These are phyloP conservation scores for Russula ochroleuca DNA, from an alignment of 768 basidiomycete genomes.

Conservation along the genomic window DNA sequence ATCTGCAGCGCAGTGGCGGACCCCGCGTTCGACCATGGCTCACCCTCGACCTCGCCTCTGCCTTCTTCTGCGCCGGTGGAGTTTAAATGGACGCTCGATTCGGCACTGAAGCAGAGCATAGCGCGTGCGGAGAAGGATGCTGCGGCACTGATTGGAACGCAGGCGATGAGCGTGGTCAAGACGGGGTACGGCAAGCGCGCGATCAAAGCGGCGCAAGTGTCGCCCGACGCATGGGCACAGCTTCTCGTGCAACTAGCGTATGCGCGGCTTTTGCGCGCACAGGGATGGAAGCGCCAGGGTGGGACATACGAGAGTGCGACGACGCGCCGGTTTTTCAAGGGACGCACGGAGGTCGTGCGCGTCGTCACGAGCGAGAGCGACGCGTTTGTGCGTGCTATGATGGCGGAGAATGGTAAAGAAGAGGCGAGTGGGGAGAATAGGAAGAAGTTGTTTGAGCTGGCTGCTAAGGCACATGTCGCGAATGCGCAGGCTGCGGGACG, in stretches of 20 bases:
- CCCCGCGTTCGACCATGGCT: slow-evolving; percentile 61
- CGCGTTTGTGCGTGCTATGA: slow-evolving; percentile 74
- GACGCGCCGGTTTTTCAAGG: slow-evolving; percentile 83
- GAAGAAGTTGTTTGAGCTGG: slow-evolving; percentile 52
- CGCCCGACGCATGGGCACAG: slow-evolving; percentile 94
- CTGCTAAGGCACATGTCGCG: slow-evolving; percentile 58
- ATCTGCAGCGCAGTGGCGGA: slow-evolving; percentile 57
- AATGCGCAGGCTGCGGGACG: slow-evolving; percentile 63
- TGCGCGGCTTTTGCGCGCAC: slow-evolving; percentile 48
- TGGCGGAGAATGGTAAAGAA: slow-evolving; percentile 40
- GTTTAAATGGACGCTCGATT: slow-evolving; percentile 60
- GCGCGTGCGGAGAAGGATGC: slow-evolving; percentile 51
- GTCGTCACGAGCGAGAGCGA: slow-evolving; percentile 75
- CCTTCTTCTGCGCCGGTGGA: slow-evolving; percentile 41
- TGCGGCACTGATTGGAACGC: slow-evolving; percentile 54
- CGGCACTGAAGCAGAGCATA: slow-evolving; percentile 49
- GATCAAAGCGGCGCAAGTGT: slow-evolving; percentile 84
- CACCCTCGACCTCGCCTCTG: slow-evolving; percentile 31
- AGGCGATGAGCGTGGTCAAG: slow-evolving; percentile 56
- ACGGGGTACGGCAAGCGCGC: slow-evolving; percentile 80
- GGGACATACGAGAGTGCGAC: slow-evolving; percentile 94
- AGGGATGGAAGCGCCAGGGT: slow-evolving; percentile 48
- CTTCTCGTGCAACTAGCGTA: slow-evolving; percentile 90
- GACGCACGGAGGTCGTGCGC: slow-evolving; percentile 91
- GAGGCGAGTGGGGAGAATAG: slow-evolving; percentile 43